phyloP scores from a whole-genome alignment of 495 filamentous ascomycete genomes.

The Chaetomium fimeti region DNA sequence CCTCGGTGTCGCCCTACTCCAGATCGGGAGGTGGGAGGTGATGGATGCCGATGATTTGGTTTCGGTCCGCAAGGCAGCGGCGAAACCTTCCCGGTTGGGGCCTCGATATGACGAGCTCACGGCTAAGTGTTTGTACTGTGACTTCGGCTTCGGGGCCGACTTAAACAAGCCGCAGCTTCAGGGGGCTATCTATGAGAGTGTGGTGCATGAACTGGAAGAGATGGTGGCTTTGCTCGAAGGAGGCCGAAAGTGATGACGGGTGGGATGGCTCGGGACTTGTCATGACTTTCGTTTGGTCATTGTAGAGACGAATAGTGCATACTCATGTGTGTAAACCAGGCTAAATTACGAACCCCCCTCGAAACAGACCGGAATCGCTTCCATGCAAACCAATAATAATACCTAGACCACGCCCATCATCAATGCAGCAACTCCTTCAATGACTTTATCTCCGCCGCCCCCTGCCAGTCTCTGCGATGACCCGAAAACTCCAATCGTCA shows the following conservation, averaged over 20 bases:
- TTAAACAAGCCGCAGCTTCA: conserved; percentile 6
- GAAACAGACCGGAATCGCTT: background rate
- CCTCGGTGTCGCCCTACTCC: background rate
- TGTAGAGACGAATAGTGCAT: background rate
- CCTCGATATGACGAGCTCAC: conserved; percentile 11
- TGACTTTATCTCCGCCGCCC: conserved; percentile 1
- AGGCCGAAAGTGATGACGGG: background rate
- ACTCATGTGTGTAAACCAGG: background rate
- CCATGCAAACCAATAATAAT: background rate
- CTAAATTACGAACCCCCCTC: background rate
- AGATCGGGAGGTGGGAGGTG: conserved; percentile 8
- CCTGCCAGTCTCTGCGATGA: conserved; percentile 18
- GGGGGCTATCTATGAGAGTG: conserved; percentile 1
- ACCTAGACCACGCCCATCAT: background rate
- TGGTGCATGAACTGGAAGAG: background rate
- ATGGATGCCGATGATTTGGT: background rate
- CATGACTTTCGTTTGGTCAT: too few species aligned
- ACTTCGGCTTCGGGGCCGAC: background rate
- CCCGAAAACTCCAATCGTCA: conserved; percentile 58
- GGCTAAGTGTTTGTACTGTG: background rate
- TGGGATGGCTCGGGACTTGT: too few species aligned
- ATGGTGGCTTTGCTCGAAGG: conserved; percentile 3
- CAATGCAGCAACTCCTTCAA: conserved; percentile 10
- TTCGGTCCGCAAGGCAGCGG: background rate
- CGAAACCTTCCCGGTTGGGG: background rate